Base-by-base conservation (phyloP, 805 yeast species). In the Schwanniomyces pseudopolymorphus region DNA sequence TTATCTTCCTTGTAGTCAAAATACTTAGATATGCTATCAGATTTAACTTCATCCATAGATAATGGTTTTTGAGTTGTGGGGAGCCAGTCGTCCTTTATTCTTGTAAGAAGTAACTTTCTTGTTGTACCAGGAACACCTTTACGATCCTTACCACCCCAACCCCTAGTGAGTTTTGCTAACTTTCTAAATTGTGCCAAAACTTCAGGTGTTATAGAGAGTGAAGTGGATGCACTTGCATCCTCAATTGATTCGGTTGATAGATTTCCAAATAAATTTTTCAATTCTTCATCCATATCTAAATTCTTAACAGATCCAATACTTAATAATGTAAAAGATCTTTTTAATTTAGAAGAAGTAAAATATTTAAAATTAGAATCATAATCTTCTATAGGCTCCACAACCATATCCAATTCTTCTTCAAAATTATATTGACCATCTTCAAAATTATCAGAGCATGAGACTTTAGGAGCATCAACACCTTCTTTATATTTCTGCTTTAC, bases 61-160 rank as follows among this genome's bases (percentile, higher is more conserved):
- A 87, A 56, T 11, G 85, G 85, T 49, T 82, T 84, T 46, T 75
- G 73, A 22, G 77, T 66, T 0, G 88, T 80, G 1, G 96, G 96
- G 6, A 87, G 59, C 88, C 91, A 88, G 59, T 87, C 91, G 49
- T 86, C 90, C 59, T 86, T 78, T 39, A 89, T 81, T 56, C 84
- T 83, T 0, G 95, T 83, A 49, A 89, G 69, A 10, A 78, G 70
- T 40, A 89, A 66, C 54, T 86, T 85, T 51, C 89, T 75, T 0
- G 81, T 65, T 0, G 88, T 80, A 22, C 92, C 92, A 0, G 96
- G 96, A 2, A 87, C 79, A 5, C 81, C 69, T 40, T 85, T 66
- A 50, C 84, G 80, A 57, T 88, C 95, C 51, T 80, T 78, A 0
- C 96, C 96, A 39, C 89, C 86, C 96, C 96, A 89, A 20, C 89